Evolutionary conservation across 2,329 filamentous ascomycete species (phyloP), one percentile per base, ranked within the genome.

Genomic region (Dothiorella sarmentorum): DNA sequence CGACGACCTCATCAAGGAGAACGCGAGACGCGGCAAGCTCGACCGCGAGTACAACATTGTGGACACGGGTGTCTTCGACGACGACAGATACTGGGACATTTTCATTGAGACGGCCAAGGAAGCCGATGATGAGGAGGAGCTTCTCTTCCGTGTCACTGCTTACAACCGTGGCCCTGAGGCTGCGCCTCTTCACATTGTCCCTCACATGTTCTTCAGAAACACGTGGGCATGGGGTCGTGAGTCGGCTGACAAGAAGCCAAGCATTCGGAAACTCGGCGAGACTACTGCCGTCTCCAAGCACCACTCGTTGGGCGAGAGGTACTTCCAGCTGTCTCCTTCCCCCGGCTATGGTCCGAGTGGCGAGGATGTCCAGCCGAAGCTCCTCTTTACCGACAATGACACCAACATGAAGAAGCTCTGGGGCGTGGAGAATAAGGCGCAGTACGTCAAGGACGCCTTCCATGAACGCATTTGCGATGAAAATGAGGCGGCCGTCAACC

Each of bases 41-140:
- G 92, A 97, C 63, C 84, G 84, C 47, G 93, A 97, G 71, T 97
- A 96, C 75, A 93, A 97, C 72, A 84, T 97, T 58, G 81, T 91
- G 57, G 93, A 97, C 71, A 96, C 92, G 0, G 91, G 88, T 40
- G 80, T 88, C 53, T 97, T 97, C 70, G 85, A 94, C 49, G 90
- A 97, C 49, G 84, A 96, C 75, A 81, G 87, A 63, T 97, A 97
- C 77, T 97, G 92, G 89, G 93, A 97, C 71, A 96, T 97, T 66
- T 89, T 92, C 71, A 97, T 97, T 63, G 93, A 97, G 76, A 95
- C 90, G 6, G 93, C 92, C 60, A 97, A 97, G 76, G 93, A 97
- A 71, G 82, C 83, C n/a, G 86, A 96, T 62, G 89, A 97, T 67
- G 87, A 91, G 20, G 92, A 97, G 26, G 91, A 97, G 76, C 79